Conservation (phyloP, 257 asterid genomes). For the Echites panduratus region DNA sequence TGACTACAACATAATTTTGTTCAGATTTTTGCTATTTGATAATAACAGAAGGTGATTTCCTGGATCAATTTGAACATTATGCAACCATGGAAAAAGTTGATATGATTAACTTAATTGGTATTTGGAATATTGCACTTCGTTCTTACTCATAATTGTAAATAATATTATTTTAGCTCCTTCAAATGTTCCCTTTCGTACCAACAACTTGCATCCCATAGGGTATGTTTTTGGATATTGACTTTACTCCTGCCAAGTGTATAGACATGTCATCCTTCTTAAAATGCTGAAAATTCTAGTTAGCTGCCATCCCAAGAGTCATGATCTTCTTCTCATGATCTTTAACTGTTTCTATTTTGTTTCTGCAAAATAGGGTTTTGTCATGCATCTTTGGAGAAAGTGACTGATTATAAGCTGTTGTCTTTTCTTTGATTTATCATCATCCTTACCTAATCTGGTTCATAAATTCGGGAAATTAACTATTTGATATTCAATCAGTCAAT, state of each 20-base stretch:
- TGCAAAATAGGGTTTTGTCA: not conserved
- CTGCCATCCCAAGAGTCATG: not conserved
- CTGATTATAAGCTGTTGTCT: not conserved
- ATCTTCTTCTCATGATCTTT: not conserved
- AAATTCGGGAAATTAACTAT: not conserved
- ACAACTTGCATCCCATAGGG: not conserved
- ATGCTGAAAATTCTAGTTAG: not conserved
- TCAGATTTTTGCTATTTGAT: not conserved
- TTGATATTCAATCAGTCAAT: not conserved
- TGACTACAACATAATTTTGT: not conserved
- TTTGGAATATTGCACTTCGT: not conserved
- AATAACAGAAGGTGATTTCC: not conserved
- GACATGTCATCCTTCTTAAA: not conserved
- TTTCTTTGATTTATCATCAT: not conserved
- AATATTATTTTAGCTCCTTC: too few species aligned
- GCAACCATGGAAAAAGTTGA: not conserved
- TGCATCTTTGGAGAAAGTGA: not conserved
- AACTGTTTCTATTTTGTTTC: not conserved
- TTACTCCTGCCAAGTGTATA: not conserved
- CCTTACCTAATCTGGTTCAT: not conserved
- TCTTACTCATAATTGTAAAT: not conserved
- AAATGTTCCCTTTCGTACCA: not conserved
- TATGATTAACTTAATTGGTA: not conserved
- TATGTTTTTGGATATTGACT: not conserved
- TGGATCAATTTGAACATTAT: not conserved